These are phyloP conservation scores for Aureobasidium sp. DNA, from an alignment of 2,329 filamentous ascomycete genomes.

Conservation along the genomic window DNA sequence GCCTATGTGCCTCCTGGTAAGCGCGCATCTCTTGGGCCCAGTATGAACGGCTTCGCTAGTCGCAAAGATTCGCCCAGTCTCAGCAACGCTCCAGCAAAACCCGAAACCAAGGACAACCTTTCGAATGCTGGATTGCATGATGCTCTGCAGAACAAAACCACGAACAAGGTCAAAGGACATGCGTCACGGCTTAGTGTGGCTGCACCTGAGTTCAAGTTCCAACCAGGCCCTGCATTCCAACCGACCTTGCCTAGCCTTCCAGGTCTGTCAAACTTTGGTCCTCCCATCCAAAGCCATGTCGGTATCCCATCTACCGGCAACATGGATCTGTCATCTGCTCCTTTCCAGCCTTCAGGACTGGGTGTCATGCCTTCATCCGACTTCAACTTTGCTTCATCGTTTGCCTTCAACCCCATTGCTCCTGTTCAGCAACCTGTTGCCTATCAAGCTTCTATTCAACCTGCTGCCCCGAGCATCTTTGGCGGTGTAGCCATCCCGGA, in stretches of 20 bases:
- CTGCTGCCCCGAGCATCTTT: constrained; percentile 26
- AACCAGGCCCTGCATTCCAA: constrained; percentile 42
- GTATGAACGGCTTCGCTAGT: neutral
- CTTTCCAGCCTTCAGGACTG: constrained; percentile 27
- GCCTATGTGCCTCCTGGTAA: constrained; percentile 9
- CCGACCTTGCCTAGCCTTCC: constrained; percentile 20
- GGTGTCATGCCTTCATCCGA: constrained; percentile 21
- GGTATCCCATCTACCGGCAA: constrained; percentile 23
- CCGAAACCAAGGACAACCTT: neutral
- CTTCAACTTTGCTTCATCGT: constrained; percentile 29
- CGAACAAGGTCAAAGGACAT: constrained; percentile 11
- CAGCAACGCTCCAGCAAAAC: neutral
- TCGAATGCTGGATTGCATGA: neutral
- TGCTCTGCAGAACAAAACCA: constrained; percentile 8
- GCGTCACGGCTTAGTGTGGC: constrained; percentile 74
- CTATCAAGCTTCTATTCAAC: constrained; percentile 29
- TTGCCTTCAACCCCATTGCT: constrained; percentile 23
- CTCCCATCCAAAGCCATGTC: constrained; percentile 15
- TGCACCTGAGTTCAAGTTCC: constrained; percentile 81
- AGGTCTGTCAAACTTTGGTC: neutral
- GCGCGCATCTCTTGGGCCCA: neutral
- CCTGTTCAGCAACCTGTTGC: constrained; percentile 17
- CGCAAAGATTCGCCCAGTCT: neutral
- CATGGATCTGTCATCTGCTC: constrained; percentile 52
- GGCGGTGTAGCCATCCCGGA: constrained; percentile 52